Conservation (phyloP, 129 eudicot genomes). For the Flaveria linearis region DNA sequence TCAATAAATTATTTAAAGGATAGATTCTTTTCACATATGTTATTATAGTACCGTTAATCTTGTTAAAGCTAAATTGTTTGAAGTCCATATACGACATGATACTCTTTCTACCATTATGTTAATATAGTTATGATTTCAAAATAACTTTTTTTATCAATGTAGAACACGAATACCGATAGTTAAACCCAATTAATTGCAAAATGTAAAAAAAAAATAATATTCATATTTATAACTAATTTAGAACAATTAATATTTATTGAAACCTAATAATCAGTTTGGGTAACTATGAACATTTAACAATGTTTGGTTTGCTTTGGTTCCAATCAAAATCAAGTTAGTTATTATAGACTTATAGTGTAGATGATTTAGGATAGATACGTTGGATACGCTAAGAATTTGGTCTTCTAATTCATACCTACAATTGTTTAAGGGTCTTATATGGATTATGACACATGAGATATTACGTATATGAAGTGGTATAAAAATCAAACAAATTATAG, state of each 20-base stretch:
- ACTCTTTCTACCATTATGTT: no score
- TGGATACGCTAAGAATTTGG: neutral
- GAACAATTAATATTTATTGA: neutral
- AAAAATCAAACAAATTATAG: no score
- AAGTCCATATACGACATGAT: no score
- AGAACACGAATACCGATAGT: no score
- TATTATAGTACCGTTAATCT: neutral
- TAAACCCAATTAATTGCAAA: neutral
- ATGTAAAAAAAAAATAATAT: neutral
- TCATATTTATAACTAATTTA: neutral
- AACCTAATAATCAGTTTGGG: neutral
- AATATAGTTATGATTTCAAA: no score
- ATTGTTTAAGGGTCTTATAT: neutral
- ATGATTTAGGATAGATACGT: neutral
- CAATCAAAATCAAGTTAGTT: slow-evolving; percentile 10
- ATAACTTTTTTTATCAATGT: no score
- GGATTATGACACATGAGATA: no score
- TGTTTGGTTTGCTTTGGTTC: slow-evolving; percentile 6
- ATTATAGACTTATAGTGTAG: slow-evolving; percentile 1
- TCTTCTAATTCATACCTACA: neutral
- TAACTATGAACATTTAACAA: neutral
- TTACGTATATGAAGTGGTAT: no score
- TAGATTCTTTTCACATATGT: neutral
- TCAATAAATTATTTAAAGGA: neutral
- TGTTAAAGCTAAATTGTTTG: no score